phyloP scores from a whole-genome alignment of 257 asterid genomes.

The Capsicum pubescens region DNA sequence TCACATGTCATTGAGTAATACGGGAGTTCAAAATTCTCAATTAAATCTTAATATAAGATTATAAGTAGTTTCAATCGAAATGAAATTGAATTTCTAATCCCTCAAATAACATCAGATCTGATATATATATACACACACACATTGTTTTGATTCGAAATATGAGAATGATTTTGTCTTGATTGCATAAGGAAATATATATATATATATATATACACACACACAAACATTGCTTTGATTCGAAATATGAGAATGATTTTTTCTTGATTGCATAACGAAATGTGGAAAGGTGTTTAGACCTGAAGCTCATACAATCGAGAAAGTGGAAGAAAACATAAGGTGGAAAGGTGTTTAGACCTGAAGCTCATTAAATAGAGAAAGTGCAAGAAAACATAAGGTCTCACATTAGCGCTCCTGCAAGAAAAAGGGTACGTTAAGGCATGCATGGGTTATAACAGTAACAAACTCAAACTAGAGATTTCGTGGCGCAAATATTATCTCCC shows the following conservation, averaged over 20 bases:
- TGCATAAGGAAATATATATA: background rate
- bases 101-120: background rate
- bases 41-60: background rate
- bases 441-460: too few relatives aligned
- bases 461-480: too few relatives aligned
- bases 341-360: too few relatives aligned
- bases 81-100: background rate
- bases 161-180: background rate
- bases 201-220: too few relatives aligned
- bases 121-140: background rate
- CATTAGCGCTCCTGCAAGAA: too few relatives aligned
- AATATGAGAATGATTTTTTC: background rate
- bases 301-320: too few relatives aligned
- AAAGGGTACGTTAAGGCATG: too few relatives aligned
- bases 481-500: too few relatives aligned
- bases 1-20: background rate
- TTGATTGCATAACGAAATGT: background rate
- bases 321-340: too few relatives aligned
- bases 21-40: background rate
- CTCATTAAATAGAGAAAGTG: too few relatives aligned
- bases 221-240: background rate
- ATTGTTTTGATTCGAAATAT: background rate
- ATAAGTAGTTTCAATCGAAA: background rate
- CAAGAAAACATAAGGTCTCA: too few relatives aligned
- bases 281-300: too few relatives aligned